phyloP scores from a whole-genome alignment of 805 yeast genomes.

The Wickerhamiella siamensis region DNA sequence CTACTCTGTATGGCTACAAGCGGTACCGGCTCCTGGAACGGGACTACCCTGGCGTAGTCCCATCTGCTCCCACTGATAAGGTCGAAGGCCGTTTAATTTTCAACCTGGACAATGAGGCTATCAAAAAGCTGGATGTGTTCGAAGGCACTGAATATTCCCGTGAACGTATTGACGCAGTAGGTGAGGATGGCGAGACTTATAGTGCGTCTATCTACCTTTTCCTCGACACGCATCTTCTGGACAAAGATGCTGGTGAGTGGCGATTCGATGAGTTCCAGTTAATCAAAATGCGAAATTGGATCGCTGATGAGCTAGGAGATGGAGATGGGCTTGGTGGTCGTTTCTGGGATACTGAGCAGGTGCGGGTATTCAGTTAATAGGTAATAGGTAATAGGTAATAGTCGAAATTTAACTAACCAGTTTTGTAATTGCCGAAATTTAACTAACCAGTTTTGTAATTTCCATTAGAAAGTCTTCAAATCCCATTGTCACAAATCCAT shows the following conservation, averaged over 20 bases:
- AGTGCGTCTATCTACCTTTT: conserved; percentile 8
- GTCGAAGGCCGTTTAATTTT: conserved; percentile 14
- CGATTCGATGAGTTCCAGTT: not conserved
- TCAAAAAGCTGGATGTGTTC: conserved; percentile 14
- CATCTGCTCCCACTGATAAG: not conserved
- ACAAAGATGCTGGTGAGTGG: conserved; percentile 4
- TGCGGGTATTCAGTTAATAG: no score
- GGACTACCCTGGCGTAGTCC: conserved; percentile 15
- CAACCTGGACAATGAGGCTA: conserved; percentile 6
- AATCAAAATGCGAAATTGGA: conserved; percentile 3
- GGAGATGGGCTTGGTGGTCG: conserved; percentile 5
- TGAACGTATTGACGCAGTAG: conserved; percentile 5
- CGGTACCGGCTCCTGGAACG: conserved; percentile 9
- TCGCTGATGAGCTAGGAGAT: conserved; percentile 5
- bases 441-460: conserved; percentile 17
- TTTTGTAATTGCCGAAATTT: conserved; percentile 3
- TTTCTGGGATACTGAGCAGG: conserved; percentile 1
- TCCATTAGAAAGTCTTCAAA: conserved; percentile 28
- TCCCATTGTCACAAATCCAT: conserved; percentile 35
- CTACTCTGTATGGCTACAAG: conserved; percentile 2
- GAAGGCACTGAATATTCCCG: conserved; percentile 19
- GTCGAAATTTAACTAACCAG: conserved; percentile 6
- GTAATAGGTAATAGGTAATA: no score
- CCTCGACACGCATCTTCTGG: conserved; percentile 1
- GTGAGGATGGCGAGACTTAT: not conserved